A percentile compares a stretch with the other conserved stretches of the same genome.
Conservation (phyloP, 139 green algal genomes). For the Asterochloris sp. region DNA sequence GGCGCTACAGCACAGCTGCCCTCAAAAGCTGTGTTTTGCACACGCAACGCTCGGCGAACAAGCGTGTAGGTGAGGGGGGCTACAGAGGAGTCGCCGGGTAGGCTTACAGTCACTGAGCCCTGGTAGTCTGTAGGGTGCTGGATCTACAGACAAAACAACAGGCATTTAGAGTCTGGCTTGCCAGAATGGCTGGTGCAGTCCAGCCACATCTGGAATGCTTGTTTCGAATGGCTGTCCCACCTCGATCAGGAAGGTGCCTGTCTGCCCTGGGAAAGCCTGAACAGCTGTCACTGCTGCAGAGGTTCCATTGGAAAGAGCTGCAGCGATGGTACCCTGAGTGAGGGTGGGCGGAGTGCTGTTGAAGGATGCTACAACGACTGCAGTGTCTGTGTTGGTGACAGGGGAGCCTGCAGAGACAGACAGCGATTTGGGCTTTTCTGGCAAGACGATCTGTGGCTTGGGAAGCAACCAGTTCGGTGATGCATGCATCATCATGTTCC, state of each 20-base stretch:
- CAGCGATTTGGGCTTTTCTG: too few species aligned
- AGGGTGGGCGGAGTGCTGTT: neutral
- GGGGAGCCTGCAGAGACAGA: neutral
- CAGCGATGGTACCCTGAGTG: neutral
- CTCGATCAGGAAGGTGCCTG: slow-evolving; percentile 21
- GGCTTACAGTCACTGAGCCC: slow-evolving; percentile 14
- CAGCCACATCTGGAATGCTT: neutral
- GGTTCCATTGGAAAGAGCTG: neutral
- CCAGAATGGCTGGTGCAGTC: neutral
- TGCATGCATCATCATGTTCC: neutral
- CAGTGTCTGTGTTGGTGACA: slow-evolving; percentile 14
- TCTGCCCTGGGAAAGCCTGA: slow-evolving; percentile 15
- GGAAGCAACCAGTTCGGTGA: neutral
- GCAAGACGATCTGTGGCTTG: too few species aligned
- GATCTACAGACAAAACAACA: neutral
- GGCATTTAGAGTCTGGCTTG: neutral
- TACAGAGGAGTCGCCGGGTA: slow-evolving; percentile 4
- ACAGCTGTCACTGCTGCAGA: neutral
- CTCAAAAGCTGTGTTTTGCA: slow-evolving; percentile 19
- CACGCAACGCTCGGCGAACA: slow-evolving; percentile 5
- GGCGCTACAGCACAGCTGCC: neutral
- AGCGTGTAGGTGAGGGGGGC: slow-evolving; percentile 15
- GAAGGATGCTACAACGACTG: slow-evolving; percentile 15
- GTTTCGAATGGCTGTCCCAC: neutral
- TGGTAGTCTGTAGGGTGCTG: slow-evolving; percentile 6